Percentiles rank a stretch among this genome's conserved stretches.
These are phyloP conservation scores for Apiosordaria backusii DNA, from an alignment of 495 filamentous ascomycete genomes.

Conservation along the genomic window DNA sequence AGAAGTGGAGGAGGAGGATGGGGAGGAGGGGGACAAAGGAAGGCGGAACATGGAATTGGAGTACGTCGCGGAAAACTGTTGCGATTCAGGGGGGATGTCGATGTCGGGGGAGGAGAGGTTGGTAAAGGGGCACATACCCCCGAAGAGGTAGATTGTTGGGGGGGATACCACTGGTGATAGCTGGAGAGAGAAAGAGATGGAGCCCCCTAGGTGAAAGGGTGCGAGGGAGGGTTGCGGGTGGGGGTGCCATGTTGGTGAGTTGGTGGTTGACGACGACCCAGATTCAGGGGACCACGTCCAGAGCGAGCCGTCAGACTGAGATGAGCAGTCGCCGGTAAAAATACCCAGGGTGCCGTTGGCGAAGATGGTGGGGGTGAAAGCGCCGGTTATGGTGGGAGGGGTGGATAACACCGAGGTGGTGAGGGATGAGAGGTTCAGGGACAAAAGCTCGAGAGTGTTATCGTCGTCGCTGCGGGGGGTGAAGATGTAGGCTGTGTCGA, in stretches of 20 bases:
- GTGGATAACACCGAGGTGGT: background rate
- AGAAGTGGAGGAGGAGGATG: conserved; percentile 21
- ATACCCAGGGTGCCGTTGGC: conserved; percentile 63
- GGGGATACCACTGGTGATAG: conserved; percentile 46
- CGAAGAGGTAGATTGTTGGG: conserved; percentile 68
- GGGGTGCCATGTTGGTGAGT: conserved; percentile 21
- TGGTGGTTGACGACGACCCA: background rate
- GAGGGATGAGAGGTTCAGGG: conserved; percentile 53
- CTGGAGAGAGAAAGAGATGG: conserved; percentile 63
- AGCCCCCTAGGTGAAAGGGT: conserved; percentile 63
- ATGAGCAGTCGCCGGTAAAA: conserved; percentile 64
- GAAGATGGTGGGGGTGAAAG: conserved; percentile 64
- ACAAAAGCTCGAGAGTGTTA: conserved; percentile 45
- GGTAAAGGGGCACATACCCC: conserved; percentile 76
- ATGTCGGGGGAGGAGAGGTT: conserved; percentile 34
- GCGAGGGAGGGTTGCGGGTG: conserved; percentile 24
- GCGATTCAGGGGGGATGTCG: conserved; percentile 43
- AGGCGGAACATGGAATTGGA: conserved; percentile 70
- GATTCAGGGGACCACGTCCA: conserved; percentile 38
- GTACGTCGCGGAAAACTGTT: conserved; percentile 64
- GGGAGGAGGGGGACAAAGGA: conserved; percentile 36
- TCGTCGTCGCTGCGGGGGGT: conserved; percentile 18
- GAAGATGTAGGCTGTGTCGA: conserved; percentile 57
- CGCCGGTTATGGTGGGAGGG: conserved; percentile 31
- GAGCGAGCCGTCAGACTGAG: conserved; percentile 30